Percentiles rank a stretch among this genome's conserved stretches.
phyloP scores from a whole-genome alignment of 208 protist genomes.

The Naegleria lovaniensis region DNA sequence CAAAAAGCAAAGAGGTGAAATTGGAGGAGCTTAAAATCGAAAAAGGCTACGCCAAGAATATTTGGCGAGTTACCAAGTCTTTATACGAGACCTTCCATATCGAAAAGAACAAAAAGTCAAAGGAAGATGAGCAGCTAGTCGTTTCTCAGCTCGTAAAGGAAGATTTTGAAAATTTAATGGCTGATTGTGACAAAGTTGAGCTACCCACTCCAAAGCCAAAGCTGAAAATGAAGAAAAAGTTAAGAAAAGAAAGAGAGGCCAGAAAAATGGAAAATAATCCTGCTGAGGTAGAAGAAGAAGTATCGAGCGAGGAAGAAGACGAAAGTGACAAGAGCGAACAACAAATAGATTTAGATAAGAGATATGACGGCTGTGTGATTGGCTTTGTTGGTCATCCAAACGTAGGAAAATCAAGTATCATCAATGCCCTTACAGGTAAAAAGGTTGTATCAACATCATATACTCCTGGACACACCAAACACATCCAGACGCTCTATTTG shows the following conservation, averaged over 20 bases:
- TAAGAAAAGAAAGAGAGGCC: slow-evolving; percentile 33
- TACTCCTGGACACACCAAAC: slow-evolving; percentile 93
- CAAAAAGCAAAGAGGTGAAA: slow-evolving; percentile 14
- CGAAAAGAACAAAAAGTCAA: background rate
- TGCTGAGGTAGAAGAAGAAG: background rate
- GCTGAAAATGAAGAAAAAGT: slow-evolving; percentile 26
- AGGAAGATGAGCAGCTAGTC: background rate
- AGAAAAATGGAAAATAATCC: background rate
- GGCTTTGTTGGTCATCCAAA: slow-evolving; percentile 79
- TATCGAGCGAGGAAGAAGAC: background rate
- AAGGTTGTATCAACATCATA: slow-evolving; percentile 85
- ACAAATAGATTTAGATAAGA: slow-evolving; percentile 2
- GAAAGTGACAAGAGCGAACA: background rate
- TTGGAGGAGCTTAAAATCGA: slow-evolving; percentile 44
- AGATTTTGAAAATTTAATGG: background rate
- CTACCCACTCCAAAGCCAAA: slow-evolving; percentile 34
- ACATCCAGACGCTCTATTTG: slow-evolving; percentile 88
- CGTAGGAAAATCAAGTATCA: slow-evolving; percentile 79
- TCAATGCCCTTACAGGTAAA: slow-evolving; percentile 88
- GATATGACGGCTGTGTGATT: slow-evolving; percentile 40
- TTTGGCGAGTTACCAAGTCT: slow-evolving; percentile 16
- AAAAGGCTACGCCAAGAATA: slow-evolving; percentile 23
- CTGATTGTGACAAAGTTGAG: background rate
- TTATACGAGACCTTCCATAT: background rate
- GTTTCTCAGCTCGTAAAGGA: background rate